Base-by-base conservation (phyloP, 2,329 filamentous ascomycete genomes). In the Escovopsis sp. region DNA sequence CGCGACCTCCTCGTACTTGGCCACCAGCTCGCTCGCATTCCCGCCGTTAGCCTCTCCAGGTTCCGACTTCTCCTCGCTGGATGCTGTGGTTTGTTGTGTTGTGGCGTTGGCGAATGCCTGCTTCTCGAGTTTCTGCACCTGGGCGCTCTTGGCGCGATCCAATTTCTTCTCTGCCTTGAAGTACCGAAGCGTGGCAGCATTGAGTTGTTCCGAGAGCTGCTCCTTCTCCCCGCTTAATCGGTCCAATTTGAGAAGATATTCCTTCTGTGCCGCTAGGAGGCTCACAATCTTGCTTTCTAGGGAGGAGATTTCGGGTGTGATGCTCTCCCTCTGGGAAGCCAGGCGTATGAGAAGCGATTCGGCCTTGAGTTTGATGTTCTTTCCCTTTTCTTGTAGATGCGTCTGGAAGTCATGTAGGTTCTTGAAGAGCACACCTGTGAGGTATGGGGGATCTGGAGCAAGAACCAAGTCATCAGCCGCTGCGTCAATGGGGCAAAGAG, bases 91-190 rank as follows among this genome's bases (percentile, higher is more conserved):
- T 16, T 55, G 59, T 76, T 45, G 73, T 63, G 71, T 67, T 20
- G 20, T 20, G 7, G 72, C 76, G 43, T 81, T 81, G 44, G 84
- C 73, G 40, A 88, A 74, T 29, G 88, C 87, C 62, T 94, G 85
- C 53, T 86, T 83, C 58, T 96, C 91, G 45, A 98, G 64, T 58
- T 94, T 94, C 47, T 88, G 84, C 2, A 95, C 87, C 43, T 94
- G 87, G 13, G 79, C 67, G 56, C 91, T 98, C 61, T 85, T 89
- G 20, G 82, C 76, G 35, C 91, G 78, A 58, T 98, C 91, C 40
- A 96, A 69, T 58, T 87, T 91, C 66, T 94, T 93, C 59, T 98
- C 91, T 0, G 91, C 91, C 51, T 93, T 84, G 67, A 96, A 85
- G 55, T 94, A 96, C 49, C 91, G 77, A 45, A 94, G 69, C 5